phyloP scores from a whole-genome alignment of 2,329 filamentous ascomycete genomes.

The Fusarium sp. region DNA sequence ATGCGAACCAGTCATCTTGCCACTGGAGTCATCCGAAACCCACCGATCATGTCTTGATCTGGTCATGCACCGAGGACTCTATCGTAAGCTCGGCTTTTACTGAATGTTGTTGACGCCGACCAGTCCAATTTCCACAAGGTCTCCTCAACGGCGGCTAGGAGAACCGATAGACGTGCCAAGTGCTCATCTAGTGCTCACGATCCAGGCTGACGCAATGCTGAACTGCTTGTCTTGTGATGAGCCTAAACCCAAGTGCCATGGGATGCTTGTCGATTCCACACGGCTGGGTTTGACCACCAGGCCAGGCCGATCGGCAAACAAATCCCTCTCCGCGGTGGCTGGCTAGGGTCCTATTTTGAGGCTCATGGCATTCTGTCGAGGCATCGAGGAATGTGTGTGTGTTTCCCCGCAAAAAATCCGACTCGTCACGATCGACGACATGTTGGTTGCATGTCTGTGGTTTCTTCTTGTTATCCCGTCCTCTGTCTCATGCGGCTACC shows the following conservation, averaged over 20 bases:
- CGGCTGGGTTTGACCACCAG: slow-evolving; percentile 23
- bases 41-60: slow-evolving; percentile 1
- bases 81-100: background rate
- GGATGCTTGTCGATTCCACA: slow-evolving; percentile 35
- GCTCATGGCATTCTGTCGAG: slow-evolving; percentile 15
- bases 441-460: slow-evolving; percentile 7
- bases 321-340: slow-evolving; percentile 17
- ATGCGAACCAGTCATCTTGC: slow-evolving; percentile 38
- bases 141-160: slow-evolving; percentile 30
- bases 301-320: slow-evolving; percentile 19
- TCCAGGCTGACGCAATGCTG: slow-evolving; percentile 42
- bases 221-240: slow-evolving; percentile 41
- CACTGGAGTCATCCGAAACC: slow-evolving; percentile 16
- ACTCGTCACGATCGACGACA: slow-evolving; percentile 19
- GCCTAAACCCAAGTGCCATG: slow-evolving; percentile 37
- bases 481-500: slow-evolving; percentile 32
- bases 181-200: slow-evolving; percentile 41
- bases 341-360: slow-evolving; percentile 35
- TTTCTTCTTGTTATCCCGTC: slow-evolving; percentile 1
- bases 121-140: slow-evolving; percentile 37
- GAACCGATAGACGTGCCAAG: slow-evolving; percentile 32
- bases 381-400: slow-evolving; percentile 24
- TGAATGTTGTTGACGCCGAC: background rate
- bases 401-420: slow-evolving; percentile 27
- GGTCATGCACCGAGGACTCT: background rate